Evolutionary conservation across 768 basidiomycete species (phyloP).

Genomic region (Termitomyces sp.): DNA sequence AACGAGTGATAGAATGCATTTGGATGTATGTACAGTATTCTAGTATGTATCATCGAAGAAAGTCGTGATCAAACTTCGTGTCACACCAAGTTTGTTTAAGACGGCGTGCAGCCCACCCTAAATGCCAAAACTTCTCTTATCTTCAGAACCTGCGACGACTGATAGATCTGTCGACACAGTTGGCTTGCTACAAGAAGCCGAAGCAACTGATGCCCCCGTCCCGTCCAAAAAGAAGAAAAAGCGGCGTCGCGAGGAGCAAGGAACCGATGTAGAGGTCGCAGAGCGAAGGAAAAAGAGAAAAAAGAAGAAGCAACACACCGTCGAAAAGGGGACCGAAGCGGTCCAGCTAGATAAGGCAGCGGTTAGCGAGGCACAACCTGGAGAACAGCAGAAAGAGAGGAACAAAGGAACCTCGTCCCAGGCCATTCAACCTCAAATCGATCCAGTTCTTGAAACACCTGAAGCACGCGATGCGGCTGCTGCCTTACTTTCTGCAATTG

Average conservation of each 20-base stretch:
- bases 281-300: slow-evolving; percentile 24
- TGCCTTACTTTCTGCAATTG: slow-evolving; percentile 58
- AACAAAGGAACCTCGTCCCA: slow-evolving; percentile 29
- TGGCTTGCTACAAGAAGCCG: neutral
- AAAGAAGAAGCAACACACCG: slow-evolving; percentile 30
- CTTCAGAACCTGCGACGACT: neutral
- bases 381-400: slow-evolving; percentile 25
- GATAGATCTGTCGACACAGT: slow-evolving; percentile 1
- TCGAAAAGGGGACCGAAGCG: slow-evolving; percentile 20
- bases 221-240: slow-evolving; percentile 35
- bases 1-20: slow-evolving; percentile 26
- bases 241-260: slow-evolving; percentile 22
- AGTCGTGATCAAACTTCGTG: slow-evolving; percentile 7
- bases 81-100: slow-evolving; percentile 6
- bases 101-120: slow-evolving; percentile 35
- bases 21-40: neutral
- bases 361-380: neutral
- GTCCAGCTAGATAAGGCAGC: neutral
- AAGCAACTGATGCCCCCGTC: neutral
- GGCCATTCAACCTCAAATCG: slow-evolving; percentile 14
- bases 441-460: slow-evolving; percentile 20
- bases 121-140: slow-evolving; percentile 25
- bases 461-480: slow-evolving; percentile 44
- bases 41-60: neutral
- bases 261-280: slow-evolving; percentile 10